A percentile compares a stretch with the other conserved stretches of the same genome.
Evolutionary conservation across 208 protist species (phyloP).

Genomic region (Acanthamoeba sp.): DNA sequence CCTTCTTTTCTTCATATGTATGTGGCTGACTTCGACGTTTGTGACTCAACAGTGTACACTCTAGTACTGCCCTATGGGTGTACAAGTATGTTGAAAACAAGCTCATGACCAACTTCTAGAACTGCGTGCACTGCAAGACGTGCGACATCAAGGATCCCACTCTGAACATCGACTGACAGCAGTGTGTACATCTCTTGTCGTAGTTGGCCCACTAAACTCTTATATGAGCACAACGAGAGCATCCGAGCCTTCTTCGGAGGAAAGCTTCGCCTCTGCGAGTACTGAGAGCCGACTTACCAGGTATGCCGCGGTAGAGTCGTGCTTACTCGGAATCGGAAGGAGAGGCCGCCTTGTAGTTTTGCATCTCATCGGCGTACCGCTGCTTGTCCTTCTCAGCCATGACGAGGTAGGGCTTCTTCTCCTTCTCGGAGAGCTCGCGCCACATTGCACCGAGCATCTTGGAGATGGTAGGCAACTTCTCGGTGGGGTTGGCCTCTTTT

Average conservation of each 20-base stretch:
- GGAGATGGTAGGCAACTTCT: background rate
- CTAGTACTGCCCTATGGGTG: slow-evolving; percentile 97
- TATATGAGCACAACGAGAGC: no score
- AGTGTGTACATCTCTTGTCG: no score
- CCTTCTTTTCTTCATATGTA: no score
- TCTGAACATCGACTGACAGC: slow-evolving; percentile 98
- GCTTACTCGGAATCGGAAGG: background rate
- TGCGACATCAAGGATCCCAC: slow-evolving; percentile 99
- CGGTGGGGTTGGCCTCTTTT: background rate
- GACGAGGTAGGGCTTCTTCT: background rate
- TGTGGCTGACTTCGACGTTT: no score
- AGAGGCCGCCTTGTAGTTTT: background rate
- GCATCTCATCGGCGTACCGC: background rate
- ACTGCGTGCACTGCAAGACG: slow-evolving; percentile 99
- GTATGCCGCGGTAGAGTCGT: no score
- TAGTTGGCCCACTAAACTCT: slow-evolving; percentile 85
- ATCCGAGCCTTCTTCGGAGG: no score
- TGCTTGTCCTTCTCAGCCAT: background rate
- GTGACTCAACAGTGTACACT: slow-evolving; percentile 27
- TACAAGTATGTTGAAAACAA: slow-evolving; percentile 94
- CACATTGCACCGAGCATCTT: background rate
- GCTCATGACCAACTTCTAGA: slow-evolving; percentile 98
- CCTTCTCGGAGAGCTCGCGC: background rate
- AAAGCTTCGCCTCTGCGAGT: no score
- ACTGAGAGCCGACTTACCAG: no score